Percentiles rank a stretch among this genome's conserved stretches.
These are phyloP conservation scores for Gamsiella multidivaricata DNA, from an alignment of 192 early-diverging fungal genomes.

Conservation along the genomic window DNA sequence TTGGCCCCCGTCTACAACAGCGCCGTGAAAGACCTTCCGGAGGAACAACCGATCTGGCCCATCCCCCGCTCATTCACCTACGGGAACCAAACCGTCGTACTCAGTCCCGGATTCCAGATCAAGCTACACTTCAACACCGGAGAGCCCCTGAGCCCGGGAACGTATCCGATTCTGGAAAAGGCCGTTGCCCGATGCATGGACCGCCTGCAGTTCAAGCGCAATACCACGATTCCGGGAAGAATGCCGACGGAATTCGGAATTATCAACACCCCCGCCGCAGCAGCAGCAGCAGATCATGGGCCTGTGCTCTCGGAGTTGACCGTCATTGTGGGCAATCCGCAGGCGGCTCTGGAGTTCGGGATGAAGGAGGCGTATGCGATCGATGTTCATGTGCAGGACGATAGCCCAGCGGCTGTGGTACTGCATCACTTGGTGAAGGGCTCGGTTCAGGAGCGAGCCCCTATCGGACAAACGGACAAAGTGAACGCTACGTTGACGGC, in stretches of 20 bases:
- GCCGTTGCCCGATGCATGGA: constrained; percentile 36
- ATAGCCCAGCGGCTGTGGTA: not conserved
- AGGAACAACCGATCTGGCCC: constrained; percentile 46
- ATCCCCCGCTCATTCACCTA: constrained; percentile 26
- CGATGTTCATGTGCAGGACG: constrained; percentile 10
- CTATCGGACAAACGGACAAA: not conserved
- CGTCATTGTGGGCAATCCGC: constrained; percentile 13
- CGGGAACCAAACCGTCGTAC: constrained; percentile 4
- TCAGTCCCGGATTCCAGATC: constrained; percentile 23
- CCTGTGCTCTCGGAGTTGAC: constrained; percentile 7
- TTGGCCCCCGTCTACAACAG: constrained; percentile 22
- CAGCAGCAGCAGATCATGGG: too few species aligned
- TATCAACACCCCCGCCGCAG: too few species aligned
- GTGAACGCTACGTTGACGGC: constrained; percentile 12
- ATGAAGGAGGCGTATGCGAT: constrained; percentile 32
- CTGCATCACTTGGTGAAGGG: too few species aligned
- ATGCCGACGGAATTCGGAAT: too few species aligned
- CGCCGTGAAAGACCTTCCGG: constrained; percentile 31
- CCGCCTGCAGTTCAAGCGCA: constrained; percentile 35
- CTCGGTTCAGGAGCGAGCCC: not conserved
- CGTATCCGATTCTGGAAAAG: constrained; percentile 20
- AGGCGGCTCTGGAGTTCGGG: constrained; percentile 30
- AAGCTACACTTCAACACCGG: not conserved
- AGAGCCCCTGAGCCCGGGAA: not conserved
- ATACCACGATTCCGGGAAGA: constrained; percentile 7